These are phyloP conservation scores for Rhodomyrtus tomentosa DNA, from an alignment of 345 rosid species.

Conservation along the genomic window DNA sequence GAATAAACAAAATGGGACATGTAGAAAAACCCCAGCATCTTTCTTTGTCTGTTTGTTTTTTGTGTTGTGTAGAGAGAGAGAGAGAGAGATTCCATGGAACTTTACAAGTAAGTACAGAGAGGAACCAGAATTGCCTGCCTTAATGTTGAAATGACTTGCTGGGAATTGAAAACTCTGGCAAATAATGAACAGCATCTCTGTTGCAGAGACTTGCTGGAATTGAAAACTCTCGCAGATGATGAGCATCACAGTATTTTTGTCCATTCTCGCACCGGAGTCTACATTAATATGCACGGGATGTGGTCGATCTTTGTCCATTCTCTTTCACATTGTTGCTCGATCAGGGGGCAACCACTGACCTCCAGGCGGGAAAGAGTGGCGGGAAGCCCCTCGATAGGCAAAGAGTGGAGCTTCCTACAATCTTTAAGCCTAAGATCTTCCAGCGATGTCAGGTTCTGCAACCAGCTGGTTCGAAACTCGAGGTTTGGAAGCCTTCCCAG, in stretches of 20 bases:
- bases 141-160: background rate
- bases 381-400: slow-evolving; percentile 9
- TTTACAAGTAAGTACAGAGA: too few species aligned
- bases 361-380: slow-evolving; percentile 1
- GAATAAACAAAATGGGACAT: background rate
- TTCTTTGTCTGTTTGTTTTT: too few species aligned
- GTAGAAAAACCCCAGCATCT: background rate
- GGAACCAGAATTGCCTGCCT: too few species aligned
- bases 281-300: slow-evolving; percentile 1
- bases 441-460: slow-evolving; percentile 9
- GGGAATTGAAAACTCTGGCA: background rate
- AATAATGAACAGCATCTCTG: background rate
- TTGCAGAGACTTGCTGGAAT: background rate
- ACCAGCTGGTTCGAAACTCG: slow-evolving; percentile 1
- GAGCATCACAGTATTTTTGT: background rate
- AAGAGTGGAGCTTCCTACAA: slow-evolving; percentile 3
- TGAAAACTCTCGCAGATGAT: background rate
- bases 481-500: slow-evolving; percentile 6
- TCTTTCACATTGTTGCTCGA: slow-evolving; percentile 1
- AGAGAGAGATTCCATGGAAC: too few species aligned
- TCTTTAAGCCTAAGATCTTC: slow-evolving; percentile 6
- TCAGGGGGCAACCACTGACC: background rate
- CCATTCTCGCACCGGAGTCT: background rate
- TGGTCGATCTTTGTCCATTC: slow-evolving; percentile 5
- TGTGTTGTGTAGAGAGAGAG: too few species aligned